These are phyloP conservation scores for Xerocomus amazonicus DNA, from an alignment of 1,284 basidiomycete genomes.

Conservation along the genomic window DNA sequence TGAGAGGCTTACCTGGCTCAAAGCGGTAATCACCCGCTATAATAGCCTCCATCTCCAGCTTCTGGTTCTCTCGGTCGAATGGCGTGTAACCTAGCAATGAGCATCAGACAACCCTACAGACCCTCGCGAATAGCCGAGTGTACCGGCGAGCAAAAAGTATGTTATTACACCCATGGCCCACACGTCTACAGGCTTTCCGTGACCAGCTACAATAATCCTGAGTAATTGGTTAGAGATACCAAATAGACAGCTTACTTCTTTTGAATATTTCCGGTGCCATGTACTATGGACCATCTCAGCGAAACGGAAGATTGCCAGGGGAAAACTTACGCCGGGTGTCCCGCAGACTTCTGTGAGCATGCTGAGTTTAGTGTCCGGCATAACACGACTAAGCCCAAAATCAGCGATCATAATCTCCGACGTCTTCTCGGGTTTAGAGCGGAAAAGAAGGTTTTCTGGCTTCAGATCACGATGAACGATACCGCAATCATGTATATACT, in stretches of 20 bases:
- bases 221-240: neutral
- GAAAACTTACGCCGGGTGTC: slow-evolving; percentile 65
- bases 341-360: slow-evolving; percentile 95
- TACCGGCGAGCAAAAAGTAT: slow-evolving; percentile 86
- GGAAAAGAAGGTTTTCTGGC: slow-evolving; percentile 96
- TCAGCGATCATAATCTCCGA: slow-evolving; percentile 96
- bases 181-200: slow-evolving; percentile 94
- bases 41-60: slow-evolving; percentile 91
- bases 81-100: slow-evolving; percentile 72
- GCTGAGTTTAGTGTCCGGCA: slow-evolving; percentile 88
- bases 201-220: slow-evolving; percentile 59
- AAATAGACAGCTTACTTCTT: slow-evolving; percentile 57
- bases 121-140: neutral
- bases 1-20: slow-evolving; percentile 57
- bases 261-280: slow-evolving; percentile 99
- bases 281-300: slow-evolving; percentile 50
- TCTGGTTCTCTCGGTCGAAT: slow-evolving; percentile 87
- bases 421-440: slow-evolving; percentile 82
- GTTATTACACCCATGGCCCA: slow-evolving; percentile 98
- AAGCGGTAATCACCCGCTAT: slow-evolving; percentile 89
- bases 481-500: slow-evolving; percentile 89
- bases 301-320: neutral
- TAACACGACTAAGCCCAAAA: slow-evolving; percentile 87
- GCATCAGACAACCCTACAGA: slow-evolving; percentile 2
- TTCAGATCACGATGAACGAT: slow-evolving; percentile 99